Base-by-base conservation (phyloP, 2,329 filamentous ascomycete genomes). In the Penicillium italicum region DNA sequence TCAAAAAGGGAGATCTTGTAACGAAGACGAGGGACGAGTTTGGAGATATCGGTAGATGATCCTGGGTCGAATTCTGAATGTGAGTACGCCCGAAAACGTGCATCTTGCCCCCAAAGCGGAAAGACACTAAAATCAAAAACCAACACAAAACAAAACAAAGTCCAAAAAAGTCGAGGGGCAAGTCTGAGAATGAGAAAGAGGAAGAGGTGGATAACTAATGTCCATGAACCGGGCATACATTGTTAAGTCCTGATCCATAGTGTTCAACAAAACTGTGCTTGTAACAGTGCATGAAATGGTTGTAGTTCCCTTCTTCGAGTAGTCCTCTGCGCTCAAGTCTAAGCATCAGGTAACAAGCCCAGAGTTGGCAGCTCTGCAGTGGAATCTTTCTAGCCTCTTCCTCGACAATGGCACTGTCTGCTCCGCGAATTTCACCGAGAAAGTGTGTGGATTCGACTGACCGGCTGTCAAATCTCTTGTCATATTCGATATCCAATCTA, bases 271-370 rank as follows among this genome's bases (percentile, higher is more conserved):
- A 12, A 3, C 10, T 41, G 14, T 50, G 47, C 16, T 8, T 5
- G 10, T 50, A 50, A 7, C 36, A 41, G 14, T 41, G 4, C 47
- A 42, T 42, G 18, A 14, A 50, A 42, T 50, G 47, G 3, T 50
- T 6, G 11, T 18, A 50, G 2, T 4, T 9, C 1, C 43, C 43
- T 1, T 5, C 2, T 20, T 20, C 1, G 8, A 53, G 14, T 12
- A 48, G 20, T 3, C 43, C 11, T 20, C 20, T 31, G 9, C 20
- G 28, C 28, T 49, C 50, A 12, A 53, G 36, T 34, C 44, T 31
- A 20, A 48, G 50, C 8, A 53, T 34, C 36, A 53, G 9, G 10
- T 53, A 53, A 33, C 43, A 53, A 28, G 28, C 50, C 50, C 50
- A 53, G 5, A 41, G 26, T 20, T 48, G 28, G 22, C 43, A 40